Conservation (phyloP, 208 protist genomes). For the Trypanosoma theileri region DNA sequence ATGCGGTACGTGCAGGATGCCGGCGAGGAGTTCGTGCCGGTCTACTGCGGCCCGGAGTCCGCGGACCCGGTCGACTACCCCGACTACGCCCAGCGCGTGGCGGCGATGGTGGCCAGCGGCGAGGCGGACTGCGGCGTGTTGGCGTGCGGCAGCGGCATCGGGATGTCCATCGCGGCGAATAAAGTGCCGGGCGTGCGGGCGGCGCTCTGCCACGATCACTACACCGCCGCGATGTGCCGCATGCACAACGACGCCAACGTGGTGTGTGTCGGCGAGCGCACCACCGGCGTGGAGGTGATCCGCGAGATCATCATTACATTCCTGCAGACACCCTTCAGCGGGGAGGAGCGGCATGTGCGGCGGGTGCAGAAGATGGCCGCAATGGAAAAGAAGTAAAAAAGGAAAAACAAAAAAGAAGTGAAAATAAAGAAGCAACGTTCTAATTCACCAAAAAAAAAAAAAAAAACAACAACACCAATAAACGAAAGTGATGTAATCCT, state of each 20-base stretch:
- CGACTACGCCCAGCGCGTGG: constrained; percentile 80
- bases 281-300: constrained; percentile 79
- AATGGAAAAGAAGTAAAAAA: constrained; percentile 9
- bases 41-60: constrained; percentile 72
- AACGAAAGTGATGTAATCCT: too few species aligned
- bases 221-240: constrained; percentile 82
- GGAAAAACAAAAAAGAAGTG: too few species aligned
- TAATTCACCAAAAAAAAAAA: too few species aligned
- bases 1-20: constrained; percentile 54
- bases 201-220: constrained; percentile 92
- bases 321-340: constrained; percentile 81
- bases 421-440: too few species aligned
- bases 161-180: constrained; percentile 95
- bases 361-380: constrained; percentile 68
- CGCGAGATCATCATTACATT: constrained; percentile 87
- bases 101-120: constrained; percentile 55
- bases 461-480: too few species aligned
- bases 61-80: constrained; percentile 91
- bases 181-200: constrained; percentile 92
- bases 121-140: constrained; percentile 82
- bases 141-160: constrained; percentile 94
- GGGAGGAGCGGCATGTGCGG: constrained; percentile 61
- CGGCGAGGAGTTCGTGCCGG: constrained; percentile 48
- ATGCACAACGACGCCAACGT: constrained; percentile 94
- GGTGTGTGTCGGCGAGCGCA: constrained; percentile 86